phyloP scores from a whole-genome alignment of 2,329 filamentous ascomycete genomes.

The Pleurostoma richardsiae region DNA sequence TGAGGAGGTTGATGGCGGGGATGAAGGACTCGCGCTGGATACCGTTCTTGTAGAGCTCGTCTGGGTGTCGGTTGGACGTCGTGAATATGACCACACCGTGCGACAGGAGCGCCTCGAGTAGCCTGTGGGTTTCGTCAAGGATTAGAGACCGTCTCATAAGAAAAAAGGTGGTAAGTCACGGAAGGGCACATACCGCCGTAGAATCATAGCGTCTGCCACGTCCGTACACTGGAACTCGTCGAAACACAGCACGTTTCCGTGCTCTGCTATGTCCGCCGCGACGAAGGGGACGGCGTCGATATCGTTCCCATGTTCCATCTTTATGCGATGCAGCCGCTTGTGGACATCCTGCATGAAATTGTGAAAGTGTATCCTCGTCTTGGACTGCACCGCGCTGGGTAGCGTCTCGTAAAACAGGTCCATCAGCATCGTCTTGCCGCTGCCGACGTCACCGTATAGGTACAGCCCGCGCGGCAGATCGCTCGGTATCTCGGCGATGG shows the following conservation, averaged over 20 bases:
- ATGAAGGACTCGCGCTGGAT: constrained; percentile 95
- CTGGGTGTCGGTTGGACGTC: constrained; percentile 92
- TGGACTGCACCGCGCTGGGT: constrained; percentile 70
- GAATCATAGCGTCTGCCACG: constrained; percentile 97
- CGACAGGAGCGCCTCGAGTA: constrained; percentile 88
- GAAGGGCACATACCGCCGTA: constrained; percentile 56
- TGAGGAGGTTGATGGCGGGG: constrained; percentile 89
- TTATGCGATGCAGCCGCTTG: constrained; percentile 82
- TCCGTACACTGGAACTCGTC: constrained; percentile 99
- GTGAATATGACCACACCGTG: constrained; percentile 96
- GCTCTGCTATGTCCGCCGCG: constrained; percentile 86
- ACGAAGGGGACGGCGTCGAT: constrained; percentile 88
- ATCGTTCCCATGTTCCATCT: constrained; percentile 83
- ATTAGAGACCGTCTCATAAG: no score
- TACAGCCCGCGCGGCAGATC: constrained; percentile 84
- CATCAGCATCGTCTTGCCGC: constrained; percentile 99
- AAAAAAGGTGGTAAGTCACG: background rate
- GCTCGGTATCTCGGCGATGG: constrained; percentile 55
- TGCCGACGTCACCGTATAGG: constrained; percentile 93
- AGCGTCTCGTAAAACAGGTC: constrained; percentile 95
- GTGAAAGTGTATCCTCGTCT: constrained; percentile 95
- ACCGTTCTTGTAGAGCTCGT: constrained; percentile 96
- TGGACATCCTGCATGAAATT: constrained; percentile 99
- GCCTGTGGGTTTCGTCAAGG: constrained; percentile 28
- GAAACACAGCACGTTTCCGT: constrained; percentile 85